A percentile compares a stretch with the other conserved stretches of the same genome.
These are phyloP conservation scores for Hexamita inflata DNA, from an alignment of 208 protist species.

Conservation along the genomic window DNA sequence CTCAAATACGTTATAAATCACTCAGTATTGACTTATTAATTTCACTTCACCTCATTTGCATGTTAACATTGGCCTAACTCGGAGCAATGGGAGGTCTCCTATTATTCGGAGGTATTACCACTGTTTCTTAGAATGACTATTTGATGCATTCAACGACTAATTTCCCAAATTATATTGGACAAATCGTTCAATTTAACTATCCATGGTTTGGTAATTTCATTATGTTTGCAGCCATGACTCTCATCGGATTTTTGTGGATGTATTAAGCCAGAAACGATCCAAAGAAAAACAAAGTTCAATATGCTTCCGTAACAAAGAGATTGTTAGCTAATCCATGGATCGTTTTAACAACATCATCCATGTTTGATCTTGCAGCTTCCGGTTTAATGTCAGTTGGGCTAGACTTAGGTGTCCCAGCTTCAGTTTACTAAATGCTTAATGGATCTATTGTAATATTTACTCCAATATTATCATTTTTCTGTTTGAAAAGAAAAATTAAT, in stretches of 20 bases:
- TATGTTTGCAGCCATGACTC: conserved; percentile 4
- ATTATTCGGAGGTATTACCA: conserved; percentile 14
- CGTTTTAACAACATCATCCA: neutral
- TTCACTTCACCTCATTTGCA: too few relatives aligned
- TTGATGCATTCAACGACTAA: neutral
- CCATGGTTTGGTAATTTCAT: conserved; percentile 18
- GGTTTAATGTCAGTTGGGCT: conserved; percentile 5
- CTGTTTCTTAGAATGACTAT: conserved; percentile 8
- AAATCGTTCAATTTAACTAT: neutral
- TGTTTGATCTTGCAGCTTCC: conserved; percentile 6
- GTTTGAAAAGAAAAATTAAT: neutral
- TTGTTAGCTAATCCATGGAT: neutral
- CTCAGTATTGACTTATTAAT: too few relatives aligned
- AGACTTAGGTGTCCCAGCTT: neutral
- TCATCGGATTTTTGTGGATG: neutral
- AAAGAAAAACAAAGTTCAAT: too few relatives aligned
- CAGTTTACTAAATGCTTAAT: conserved; percentile 13
- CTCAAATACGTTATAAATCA: too few relatives aligned
- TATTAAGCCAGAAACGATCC: neutral
- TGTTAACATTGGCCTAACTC: too few relatives aligned
- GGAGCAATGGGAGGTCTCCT: neutral
- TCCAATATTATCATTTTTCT: neutral
- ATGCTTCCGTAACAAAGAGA: too few relatives aligned
- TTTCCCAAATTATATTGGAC: neutral
- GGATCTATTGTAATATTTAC: conserved; percentile 7